A percentile compares a stretch with the other conserved stretches of the same genome.
Conservation (phyloP, 768 basidiomycete genomes). For the Leccinum obscurum region DNA sequence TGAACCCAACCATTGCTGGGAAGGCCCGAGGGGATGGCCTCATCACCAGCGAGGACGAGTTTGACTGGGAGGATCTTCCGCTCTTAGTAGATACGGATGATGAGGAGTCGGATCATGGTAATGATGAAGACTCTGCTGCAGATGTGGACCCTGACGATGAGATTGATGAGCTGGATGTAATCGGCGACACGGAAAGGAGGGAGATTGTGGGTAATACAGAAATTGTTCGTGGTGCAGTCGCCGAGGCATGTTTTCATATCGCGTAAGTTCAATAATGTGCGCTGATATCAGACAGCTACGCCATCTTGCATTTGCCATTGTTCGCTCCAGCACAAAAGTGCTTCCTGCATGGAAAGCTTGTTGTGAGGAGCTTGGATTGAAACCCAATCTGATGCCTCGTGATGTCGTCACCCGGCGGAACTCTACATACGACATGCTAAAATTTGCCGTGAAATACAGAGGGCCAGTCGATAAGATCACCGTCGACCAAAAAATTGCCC, state of each 20-base stretch:
- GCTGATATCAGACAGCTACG: not conserved
- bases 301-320: not conserved
- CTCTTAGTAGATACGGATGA: too few relatives aligned
- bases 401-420: conserved; percentile 1
- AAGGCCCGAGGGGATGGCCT: too few relatives aligned
- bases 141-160: not conserved
- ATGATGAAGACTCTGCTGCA: too few relatives aligned
- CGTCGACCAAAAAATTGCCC: not conserved
- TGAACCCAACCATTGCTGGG: too few relatives aligned
- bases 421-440: not conserved
- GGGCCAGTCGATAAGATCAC: not conserved
- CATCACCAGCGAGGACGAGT: not conserved
- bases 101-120: too few relatives aligned
- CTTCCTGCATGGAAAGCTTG: not conserved
- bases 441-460: not conserved
- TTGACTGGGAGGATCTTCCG: too few relatives aligned
- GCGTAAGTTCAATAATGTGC: too few relatives aligned
- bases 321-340: not conserved
- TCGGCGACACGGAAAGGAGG: too few relatives aligned
- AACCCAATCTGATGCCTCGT: not conserved
- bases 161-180: not conserved
- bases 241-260: too few relatives aligned
- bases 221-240: too few relatives aligned
- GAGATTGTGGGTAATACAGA: too few relatives aligned
- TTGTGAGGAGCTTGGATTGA: not conserved